phyloP scores from a whole-genome alignment of 2,329 filamentous ascomycete species.

The Stemphylium beticola region DNA sequence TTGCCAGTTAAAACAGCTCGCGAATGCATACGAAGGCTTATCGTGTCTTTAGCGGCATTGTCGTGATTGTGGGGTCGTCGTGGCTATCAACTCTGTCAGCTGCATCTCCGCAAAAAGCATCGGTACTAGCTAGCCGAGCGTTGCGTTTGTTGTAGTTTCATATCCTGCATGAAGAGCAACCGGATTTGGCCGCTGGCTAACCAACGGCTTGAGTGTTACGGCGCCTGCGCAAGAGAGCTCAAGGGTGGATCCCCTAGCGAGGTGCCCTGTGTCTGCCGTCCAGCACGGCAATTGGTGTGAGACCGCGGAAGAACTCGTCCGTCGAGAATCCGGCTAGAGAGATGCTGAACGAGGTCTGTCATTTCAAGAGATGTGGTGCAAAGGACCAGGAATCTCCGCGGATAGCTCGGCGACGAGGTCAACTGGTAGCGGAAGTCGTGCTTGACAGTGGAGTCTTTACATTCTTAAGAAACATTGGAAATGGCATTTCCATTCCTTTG shows the following conservation, averaged over 20 bases:
- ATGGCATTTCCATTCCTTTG: not conserved
- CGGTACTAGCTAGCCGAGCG: slow-evolving; percentile 18
- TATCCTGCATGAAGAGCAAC: slow-evolving; percentile 24
- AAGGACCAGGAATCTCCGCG: not conserved
- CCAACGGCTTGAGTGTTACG: slow-evolving; percentile 19
- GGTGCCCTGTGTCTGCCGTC: slow-evolving; percentile 21
- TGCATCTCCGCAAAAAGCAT: slow-evolving; percentile 20
- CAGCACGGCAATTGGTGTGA: slow-evolving; percentile 9
- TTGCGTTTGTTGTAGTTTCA: slow-evolving; percentile 23
- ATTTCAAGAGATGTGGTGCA: not conserved
- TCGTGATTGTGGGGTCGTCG: slow-evolving; percentile 4
- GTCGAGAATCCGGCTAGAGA: slow-evolving; percentile 9
- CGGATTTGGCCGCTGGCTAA: slow-evolving; percentile 30
- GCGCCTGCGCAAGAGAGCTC: slow-evolving; percentile 23
- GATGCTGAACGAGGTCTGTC: not conserved
- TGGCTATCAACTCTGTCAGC: slow-evolving; percentile 24
- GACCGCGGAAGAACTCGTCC: slow-evolving; percentile 11
- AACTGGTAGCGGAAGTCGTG: not conserved
- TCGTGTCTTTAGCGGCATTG: not conserved
- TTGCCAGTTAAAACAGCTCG: not conserved
- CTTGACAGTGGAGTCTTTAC: not conserved
- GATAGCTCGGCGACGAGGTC: not conserved
- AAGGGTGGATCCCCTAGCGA: slow-evolving; percentile 24
- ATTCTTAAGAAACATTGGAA: not conserved
- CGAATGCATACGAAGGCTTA: not conserved